A percentile compares a stretch with the other conserved stretches of the same genome.
These are phyloP conservation scores for Aciculosporium take DNA, from an alignment of 2,329 filamentous ascomycete species.

Conservation along the genomic window DNA sequence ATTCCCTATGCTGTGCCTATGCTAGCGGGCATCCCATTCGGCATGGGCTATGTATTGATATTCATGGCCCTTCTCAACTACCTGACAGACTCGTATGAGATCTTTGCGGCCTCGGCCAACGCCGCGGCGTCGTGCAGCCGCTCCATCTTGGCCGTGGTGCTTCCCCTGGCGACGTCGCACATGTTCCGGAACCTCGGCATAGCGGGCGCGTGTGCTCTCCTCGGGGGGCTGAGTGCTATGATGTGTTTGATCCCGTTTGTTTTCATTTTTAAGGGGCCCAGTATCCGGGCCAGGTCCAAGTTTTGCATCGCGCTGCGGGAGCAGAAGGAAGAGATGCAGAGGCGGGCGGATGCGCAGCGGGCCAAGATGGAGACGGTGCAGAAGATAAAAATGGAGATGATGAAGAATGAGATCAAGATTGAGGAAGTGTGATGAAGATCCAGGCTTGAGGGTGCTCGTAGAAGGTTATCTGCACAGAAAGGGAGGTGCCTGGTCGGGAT, in stretches of 20 bases:
- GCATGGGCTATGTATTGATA: conserved; percentile 45
- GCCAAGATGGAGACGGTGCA: conserved; percentile 15
- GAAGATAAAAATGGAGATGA: conserved; percentile 6
- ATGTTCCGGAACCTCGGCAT: conserved; percentile 37
- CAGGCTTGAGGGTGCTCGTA: too few species aligned
- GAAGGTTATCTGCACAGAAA: too few species aligned
- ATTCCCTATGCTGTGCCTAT: conserved; percentile 42
- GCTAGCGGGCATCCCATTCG: conserved; percentile 46
- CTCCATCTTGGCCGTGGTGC: conserved; percentile 76
- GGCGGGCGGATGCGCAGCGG: conserved; percentile 22
- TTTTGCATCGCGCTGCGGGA: conserved; percentile 48
- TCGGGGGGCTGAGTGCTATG: conserved; percentile 34
- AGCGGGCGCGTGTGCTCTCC: conserved; percentile 33
- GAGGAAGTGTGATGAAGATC: neutral
- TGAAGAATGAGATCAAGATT: conserved; percentile 9
- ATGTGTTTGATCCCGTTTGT: conserved; percentile 38
- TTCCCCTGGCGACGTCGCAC: conserved; percentile 39
- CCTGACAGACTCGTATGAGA: conserved; percentile 52
- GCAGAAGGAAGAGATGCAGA: conserved; percentile 32
- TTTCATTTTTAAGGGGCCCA: conserved; percentile 40
- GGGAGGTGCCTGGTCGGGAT: too few species aligned
- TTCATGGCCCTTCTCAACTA: conserved; percentile 53
- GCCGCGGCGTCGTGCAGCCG: conserved; percentile 79
- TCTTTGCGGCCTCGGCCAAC: conserved; percentile 58
- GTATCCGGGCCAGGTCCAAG: conserved; percentile 39